A percentile compares a stretch with the other conserved stretches of the same genome.
These are phyloP conservation scores for Globisporangium cederbergense DNA, from an alignment of 352 stramenopile species.

Conservation along the genomic window DNA sequence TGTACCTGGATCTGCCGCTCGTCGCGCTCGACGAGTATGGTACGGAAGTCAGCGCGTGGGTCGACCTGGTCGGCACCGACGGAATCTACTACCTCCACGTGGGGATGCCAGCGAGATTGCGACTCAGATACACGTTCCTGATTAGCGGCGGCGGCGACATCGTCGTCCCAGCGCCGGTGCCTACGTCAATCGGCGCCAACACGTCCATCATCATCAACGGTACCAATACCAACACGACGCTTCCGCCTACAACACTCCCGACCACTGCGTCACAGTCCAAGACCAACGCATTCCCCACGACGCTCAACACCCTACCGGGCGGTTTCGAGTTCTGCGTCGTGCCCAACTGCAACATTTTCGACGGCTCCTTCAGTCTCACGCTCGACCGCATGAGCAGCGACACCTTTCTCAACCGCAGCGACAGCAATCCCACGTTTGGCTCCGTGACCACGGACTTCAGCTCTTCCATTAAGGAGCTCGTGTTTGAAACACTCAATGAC, in stretches of 20 bases:
- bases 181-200: background rate
- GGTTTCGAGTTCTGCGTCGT: slow-evolving; percentile 23
- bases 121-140: slow-evolving; percentile 8
- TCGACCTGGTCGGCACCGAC: background rate
- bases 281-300: background rate
- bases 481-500: background rate
- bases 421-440: background rate
- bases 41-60: background rate
- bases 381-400: slow-evolving; percentile 12
- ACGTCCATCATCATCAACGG: too few species aligned
- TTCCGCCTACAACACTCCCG: background rate
- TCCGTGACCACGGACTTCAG: slow-evolving; percentile 6
- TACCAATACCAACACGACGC: background rate
- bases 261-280: background rate
- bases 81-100: slow-evolving; percentile 13
- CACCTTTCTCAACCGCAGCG: background rate
- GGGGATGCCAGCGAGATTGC: background rate
- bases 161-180: background rate
- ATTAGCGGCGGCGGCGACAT: background rate
- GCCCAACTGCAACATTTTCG: slow-evolving; percentile 15
- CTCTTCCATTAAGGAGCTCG: background rate
- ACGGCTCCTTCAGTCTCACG: slow-evolving; percentile 15
- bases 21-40: background rate
- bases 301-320: slow-evolving; percentile 14
- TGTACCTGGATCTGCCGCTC: background rate